A percentile compares a stretch with the other conserved stretches of the same genome.
These are phyloP conservation scores for Penicillium verhagenii DNA, from an alignment of 495 filamentous ascomycete species.

Conservation along the genomic window DNA sequence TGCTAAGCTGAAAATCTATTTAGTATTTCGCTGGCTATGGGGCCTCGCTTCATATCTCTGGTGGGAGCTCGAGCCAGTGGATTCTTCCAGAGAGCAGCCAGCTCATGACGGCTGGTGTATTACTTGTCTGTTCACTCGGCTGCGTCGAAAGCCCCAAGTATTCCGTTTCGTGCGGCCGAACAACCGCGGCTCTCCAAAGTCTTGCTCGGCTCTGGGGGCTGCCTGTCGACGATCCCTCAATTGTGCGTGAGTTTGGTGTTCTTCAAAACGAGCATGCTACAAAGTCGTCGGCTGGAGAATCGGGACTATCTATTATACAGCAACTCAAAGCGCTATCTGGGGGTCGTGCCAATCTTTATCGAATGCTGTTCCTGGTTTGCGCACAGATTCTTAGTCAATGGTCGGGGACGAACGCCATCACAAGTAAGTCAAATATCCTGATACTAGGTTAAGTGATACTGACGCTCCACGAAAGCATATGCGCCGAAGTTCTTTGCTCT, in stretches of 20 bases:
- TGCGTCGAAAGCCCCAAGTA: neutral
- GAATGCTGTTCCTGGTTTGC: slow-evolving; percentile 48
- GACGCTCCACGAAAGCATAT: neutral
- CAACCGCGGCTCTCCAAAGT: neutral
- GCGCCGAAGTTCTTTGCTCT: slow-evolving; percentile 41
- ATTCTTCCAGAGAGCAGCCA: neutral
- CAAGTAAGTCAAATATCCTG: slow-evolving; percentile 7
- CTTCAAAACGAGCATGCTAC: neutral
- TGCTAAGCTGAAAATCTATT: neutral
- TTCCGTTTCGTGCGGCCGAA: neutral
- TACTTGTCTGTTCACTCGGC: neutral
- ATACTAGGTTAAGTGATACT: neutral
- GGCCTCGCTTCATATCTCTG: neutral
- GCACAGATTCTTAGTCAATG: slow-evolving; percentile 56
- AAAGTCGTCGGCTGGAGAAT: neutral
- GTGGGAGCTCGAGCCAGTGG: neutral
- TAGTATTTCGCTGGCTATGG: slow-evolving; percentile 1
- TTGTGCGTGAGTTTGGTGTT: neutral
- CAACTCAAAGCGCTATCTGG: slow-evolving; percentile 57
- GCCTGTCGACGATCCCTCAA: neutral
- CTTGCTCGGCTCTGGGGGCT: neutral
- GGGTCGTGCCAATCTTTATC: slow-evolving; percentile 60
- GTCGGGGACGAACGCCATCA: slow-evolving; percentile 59
- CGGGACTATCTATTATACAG: neutral
- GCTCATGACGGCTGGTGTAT: neutral